Percentiles rank a stretch among this genome's conserved stretches.
Conservation (phyloP, 352 stramenopile genomes). For the Phytophthora tubulina region DNA sequence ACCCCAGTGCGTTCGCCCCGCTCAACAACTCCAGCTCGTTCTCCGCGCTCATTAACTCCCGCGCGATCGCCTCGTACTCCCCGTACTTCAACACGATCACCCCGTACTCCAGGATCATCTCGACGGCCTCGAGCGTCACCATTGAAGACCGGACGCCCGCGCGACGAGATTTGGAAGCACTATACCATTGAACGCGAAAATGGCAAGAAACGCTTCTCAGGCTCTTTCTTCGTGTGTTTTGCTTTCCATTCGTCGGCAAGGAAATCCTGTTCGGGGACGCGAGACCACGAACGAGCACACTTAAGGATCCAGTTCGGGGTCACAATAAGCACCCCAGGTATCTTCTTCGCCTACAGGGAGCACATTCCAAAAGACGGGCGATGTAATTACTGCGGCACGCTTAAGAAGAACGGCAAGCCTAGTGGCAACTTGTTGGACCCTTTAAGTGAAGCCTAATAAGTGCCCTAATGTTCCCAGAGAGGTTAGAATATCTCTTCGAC, state of each 20-base stretch:
- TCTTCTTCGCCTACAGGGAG: constrained; percentile 59
- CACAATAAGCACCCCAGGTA: constrained; percentile 69
- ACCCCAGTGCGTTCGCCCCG: no score
- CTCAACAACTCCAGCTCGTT: background rate
- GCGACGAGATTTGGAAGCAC: background rate
- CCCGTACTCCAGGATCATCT: background rate
- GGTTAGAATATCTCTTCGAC: constrained; percentile 8
- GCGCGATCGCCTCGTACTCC: background rate
- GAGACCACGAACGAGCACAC: constrained; percentile 76
- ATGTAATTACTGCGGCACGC: constrained; percentile 8
- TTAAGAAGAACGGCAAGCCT: constrained; percentile 18
- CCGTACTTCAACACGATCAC: background rate
- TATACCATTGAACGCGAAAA: constrained; percentile 20
- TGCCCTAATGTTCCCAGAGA: constrained; percentile 11
- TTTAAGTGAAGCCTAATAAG: constrained; percentile 6
- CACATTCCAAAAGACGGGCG: constrained; percentile 11
- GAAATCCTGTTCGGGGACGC: constrained; percentile 70
- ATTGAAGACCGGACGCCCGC: background rate
- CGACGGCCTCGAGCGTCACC: background rate
- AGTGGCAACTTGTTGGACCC: constrained; percentile 14
- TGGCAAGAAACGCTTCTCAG: constrained; percentile 26
- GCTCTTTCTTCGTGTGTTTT: constrained; percentile 47
- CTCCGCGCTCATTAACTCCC: background rate
- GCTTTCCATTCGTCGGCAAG: constrained; percentile 71
- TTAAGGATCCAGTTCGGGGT: constrained; percentile 86